These are phyloP conservation scores for Nannizzia gypsea DNA, from an alignment of 2,329 filamentous ascomycete genomes.

Conservation along the genomic window DNA sequence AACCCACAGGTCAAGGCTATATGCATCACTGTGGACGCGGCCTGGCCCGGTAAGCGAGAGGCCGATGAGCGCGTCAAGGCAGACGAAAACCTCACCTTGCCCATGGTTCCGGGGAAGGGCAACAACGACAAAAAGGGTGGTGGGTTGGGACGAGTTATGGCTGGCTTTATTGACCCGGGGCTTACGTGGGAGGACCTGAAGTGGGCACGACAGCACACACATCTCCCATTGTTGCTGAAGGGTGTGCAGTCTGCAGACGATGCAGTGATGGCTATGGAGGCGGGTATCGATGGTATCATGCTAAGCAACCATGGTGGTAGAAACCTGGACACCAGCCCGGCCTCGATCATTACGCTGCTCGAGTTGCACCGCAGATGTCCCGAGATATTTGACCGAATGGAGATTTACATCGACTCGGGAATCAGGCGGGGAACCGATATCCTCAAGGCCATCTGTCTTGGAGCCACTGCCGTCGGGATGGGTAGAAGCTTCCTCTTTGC, in stretches of 20 bases:
- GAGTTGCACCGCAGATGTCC: constrained; percentile 42
- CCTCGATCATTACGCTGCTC: constrained; percentile 41
- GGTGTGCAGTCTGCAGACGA: constrained; percentile 47
- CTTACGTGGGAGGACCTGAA: constrained; percentile 43
- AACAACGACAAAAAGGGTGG: constrained; percentile 43
- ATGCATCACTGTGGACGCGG: constrained; percentile 46
- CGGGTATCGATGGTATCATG: constrained; percentile 44
- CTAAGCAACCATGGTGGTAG: constrained; percentile 49
- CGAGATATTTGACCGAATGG: constrained; percentile 39
- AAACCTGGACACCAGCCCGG: constrained; percentile 41
- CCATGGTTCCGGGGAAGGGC: constrained; percentile 34
- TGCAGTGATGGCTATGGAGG: constrained; percentile 39
- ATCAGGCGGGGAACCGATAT: constrained; percentile 45
- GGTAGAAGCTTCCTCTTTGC: constrained; percentile 44
- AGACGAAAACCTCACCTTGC: constrained; percentile 32
- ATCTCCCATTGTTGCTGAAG: constrained; percentile 46
- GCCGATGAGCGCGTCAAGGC: constrained; percentile 45
- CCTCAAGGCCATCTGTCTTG: constrained; percentile 43
- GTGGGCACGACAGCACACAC: constrained; percentile 40
- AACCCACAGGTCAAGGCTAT: constrained; percentile 35
- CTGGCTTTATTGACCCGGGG: constrained; percentile 40
- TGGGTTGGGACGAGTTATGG: constrained; percentile 43
- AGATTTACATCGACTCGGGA: constrained; percentile 45
- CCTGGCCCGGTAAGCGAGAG: constrained; percentile 45
- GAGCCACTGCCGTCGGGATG: constrained; percentile 44